Percentiles rank a stretch among this genome's conserved stretches.
These are phyloP conservation scores for Melaleuca alternifolia DNA, from an alignment of 345 rosid species.

Conservation along the genomic window DNA sequence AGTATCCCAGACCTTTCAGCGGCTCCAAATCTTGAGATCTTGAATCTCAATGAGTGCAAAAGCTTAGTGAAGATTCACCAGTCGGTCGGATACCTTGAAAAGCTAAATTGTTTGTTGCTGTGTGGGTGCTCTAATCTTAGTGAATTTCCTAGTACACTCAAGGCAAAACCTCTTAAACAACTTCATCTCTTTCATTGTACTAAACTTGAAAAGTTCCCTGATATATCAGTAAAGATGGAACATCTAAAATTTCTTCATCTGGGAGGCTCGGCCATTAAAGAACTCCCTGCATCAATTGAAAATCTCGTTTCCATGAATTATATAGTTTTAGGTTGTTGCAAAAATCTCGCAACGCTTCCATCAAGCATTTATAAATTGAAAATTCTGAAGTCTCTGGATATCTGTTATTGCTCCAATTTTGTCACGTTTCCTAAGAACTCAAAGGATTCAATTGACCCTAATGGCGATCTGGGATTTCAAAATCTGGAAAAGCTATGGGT, in stretches of 20 bases:
- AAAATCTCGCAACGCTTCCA: rapidly evolving
- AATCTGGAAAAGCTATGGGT: rapidly evolving
- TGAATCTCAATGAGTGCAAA: background rate
- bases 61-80: background rate
- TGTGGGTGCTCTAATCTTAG: rapidly evolving
- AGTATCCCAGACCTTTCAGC: background rate
- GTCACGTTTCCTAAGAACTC: background rate
- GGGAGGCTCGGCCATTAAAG: rapidly evolving
- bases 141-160: background rate
- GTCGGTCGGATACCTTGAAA: background rate
- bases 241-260: rapidly evolving
- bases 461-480: rapidly evolving
- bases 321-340: rapidly evolving
- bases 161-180: rapidly evolving
- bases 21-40: background rate
- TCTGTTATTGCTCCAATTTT: rapidly evolving
- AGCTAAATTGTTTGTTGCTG: background rate
- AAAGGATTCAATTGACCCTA: background rate
- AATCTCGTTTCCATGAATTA: rapidly evolving
- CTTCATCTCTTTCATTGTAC: rapidly evolving
- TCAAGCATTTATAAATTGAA: too few species aligned
- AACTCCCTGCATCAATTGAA: background rate
- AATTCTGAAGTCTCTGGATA: rapidly evolving
- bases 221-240: background rate
- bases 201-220: background rate